Base-by-base conservation (phyloP, 2,329 filamentous ascomycete species). In the Arthrobotrys entomopaga region DNA sequence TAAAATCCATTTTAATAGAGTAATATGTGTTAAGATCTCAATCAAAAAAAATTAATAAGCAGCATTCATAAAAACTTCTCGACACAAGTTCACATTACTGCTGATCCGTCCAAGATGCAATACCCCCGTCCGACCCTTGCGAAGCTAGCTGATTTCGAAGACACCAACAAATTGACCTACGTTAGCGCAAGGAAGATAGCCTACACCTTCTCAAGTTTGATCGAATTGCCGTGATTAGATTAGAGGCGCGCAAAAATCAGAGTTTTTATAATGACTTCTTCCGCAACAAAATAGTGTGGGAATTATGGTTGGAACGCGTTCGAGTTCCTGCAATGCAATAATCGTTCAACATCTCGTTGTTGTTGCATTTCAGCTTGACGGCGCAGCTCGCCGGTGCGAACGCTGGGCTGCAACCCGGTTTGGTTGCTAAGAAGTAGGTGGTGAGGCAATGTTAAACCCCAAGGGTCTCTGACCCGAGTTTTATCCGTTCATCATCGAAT, bases 211-310 rank as follows among this genome's bases (percentile, higher is more conserved):
- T 71, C 38, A 38, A 71, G 59, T 15, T 29, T 71, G 66, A 46
- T 71, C 66, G 66, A 29, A 65, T 60, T 71, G 34, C 66, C 66
- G 3, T 64, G 59, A 43, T 65, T 42, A 71, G 66, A 7, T 54
- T 57, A 57, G 16, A 24, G 20, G 8, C 1, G 34, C 11, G n/a
- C 20, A 29, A 3, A 8, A 53, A 4, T 26, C 13, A n/a, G 26
- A 15, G 4, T n/a, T 34, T 53, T 20, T 50, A 50, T 46, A n/a
- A 1, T 5, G 1, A 2, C 5, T 46, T 46, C 6, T 15, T 46
- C 6, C 8, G 11, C 11, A 13, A 46, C 29, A 19, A 46, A 46
- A n/a, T 3, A 46, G 42, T 46, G n/a, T 7, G n/a, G 13, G 3
- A 46, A 46, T n/a, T 46, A 13, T 46, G 42, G 16, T n/a, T n/a